These are phyloP conservation scores for Saturnispora kantuleensis DNA, from an alignment of 805 yeast species.

Conservation along the genomic window DNA sequence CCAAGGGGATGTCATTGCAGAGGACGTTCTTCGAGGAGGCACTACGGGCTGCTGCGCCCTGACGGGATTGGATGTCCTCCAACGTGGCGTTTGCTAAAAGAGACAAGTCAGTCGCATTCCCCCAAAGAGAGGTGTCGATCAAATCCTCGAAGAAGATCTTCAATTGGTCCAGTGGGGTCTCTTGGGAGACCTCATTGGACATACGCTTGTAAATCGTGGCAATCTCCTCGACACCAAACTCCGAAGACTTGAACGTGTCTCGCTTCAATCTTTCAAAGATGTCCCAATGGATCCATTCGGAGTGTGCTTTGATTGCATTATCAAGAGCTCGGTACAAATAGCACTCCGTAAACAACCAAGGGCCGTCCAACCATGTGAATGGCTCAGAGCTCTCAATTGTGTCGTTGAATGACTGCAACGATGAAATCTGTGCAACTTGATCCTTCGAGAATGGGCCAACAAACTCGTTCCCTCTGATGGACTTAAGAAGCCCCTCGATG, in stretches of 20 bases:
- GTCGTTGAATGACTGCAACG: slow-evolving; percentile 51
- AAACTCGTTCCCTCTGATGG: slow-evolving; percentile 32
- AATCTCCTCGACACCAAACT: slow-evolving; percentile 69
- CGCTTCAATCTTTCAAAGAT: slow-evolving; percentile 63
- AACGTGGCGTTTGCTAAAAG: slow-evolving; percentile 78
- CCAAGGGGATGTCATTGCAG: slow-evolving; percentile 59
- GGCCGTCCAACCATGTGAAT: slow-evolving; percentile 70
- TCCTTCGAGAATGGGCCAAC: slow-evolving; percentile 33
- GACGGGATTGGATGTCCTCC: slow-evolving; percentile 84
- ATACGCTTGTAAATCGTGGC: slow-evolving; percentile 38
- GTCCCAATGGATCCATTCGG: slow-evolving; percentile 53
- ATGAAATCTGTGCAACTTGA: slow-evolving; percentile 23
- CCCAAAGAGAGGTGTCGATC: slow-evolving; percentile 88
- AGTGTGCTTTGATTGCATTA: slow-evolving; percentile 29
- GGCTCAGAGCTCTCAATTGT: slow-evolving; percentile 31
- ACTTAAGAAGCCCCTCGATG: slow-evolving; percentile 35
- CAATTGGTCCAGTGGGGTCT: slow-evolving; percentile 28
- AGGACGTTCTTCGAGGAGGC: slow-evolving; percentile 72
- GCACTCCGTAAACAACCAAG: slow-evolving; percentile 88
- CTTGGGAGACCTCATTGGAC: slow-evolving; percentile 33
- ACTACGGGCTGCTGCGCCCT: slow-evolving; percentile 80
- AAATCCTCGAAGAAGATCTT: slow-evolving; percentile 68
- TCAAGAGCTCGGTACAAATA: slow-evolving; percentile 65
- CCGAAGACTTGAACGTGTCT: slow-evolving; percentile 65
- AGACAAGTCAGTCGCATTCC: slow-evolving; percentile 93